Evolutionary conservation across 306 rosid genomes (phyloP).

Genomic region (Pterocarpus macrocarpus): DNA sequence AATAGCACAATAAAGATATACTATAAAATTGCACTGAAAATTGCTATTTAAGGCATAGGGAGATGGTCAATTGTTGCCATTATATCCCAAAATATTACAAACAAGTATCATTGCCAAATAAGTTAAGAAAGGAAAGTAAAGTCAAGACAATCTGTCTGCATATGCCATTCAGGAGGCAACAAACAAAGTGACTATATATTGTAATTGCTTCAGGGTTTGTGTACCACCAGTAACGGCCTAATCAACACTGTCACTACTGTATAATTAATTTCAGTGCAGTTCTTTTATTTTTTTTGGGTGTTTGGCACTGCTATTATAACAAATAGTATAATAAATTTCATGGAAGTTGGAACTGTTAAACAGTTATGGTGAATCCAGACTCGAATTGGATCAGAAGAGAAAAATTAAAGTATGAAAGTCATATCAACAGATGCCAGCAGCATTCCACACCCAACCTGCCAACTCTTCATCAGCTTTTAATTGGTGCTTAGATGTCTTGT

Average conservation of each 20-base stretch:
- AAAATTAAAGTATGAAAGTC: slow-evolving; percentile 27
- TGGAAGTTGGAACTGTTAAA: not conserved
- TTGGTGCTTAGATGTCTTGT: slow-evolving; percentile 56
- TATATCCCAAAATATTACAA: slow-evolving; percentile 10
- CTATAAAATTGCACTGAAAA: slow-evolving; percentile 13
- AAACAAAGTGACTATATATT: slow-evolving; percentile 14
- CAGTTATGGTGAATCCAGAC: slow-evolving; percentile 8
- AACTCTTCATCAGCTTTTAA: slow-evolving; percentile 59
- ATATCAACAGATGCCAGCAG: slow-evolving; percentile 32
- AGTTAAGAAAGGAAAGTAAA: not conserved
- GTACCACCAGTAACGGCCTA: slow-evolving; percentile 9
- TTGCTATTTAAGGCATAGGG: slow-evolving; percentile 15
- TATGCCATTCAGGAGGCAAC: slow-evolving; percentile 29
- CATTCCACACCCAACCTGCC: slow-evolving; percentile 56
- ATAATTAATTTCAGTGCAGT: slow-evolving; percentile 3
- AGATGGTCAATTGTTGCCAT: not conserved
- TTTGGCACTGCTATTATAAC: too few species aligned
- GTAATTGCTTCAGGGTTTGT: slow-evolving; percentile 8
- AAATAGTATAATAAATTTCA: too few species aligned
- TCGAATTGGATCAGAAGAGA: slow-evolving; percentile 25
- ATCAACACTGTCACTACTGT: slow-evolving; percentile 27
- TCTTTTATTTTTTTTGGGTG: too few species aligned
- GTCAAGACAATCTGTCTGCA: not conserved
- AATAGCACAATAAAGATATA: not conserved
- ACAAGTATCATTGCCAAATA: slow-evolving; percentile 35